Evolutionary conservation across 352 stramenopile genomes (phyloP), one percentile per base, ranked within the genome.

Genomic region (Pythium chondricola): DNA sequence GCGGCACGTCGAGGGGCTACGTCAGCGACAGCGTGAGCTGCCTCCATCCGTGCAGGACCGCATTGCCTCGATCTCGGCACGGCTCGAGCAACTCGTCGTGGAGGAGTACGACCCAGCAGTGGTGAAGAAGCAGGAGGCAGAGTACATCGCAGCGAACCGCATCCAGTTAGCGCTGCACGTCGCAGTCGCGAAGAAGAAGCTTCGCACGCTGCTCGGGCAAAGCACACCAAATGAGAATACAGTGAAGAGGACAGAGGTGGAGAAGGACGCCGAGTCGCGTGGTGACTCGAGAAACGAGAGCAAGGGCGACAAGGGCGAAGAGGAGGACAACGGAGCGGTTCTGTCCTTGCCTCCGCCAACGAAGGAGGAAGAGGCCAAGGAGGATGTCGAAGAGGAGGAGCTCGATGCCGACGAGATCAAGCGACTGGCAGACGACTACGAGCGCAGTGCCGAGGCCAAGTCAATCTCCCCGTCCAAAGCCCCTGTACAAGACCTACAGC

Each of bases 341-440:
- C n/a, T n/a, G n/a, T n/a, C n/a, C n/a, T n/a, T n/a, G 5, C 18
- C 13, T 21, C 22, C 29, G 30, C 29, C 51, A 47, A 29, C 38
- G 29, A 46, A 59, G 8, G 31, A 48, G 16, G 35, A 39, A 4
- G 38, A n/a, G 3, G 32, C 43, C 4, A 16, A 47, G 1, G 38
- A 50, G 14, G 48, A 59, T 4, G 46, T 52, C 9, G 48, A 49
- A 11, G 27, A 51, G 25, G 41, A 60, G 32, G 56, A 65, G 10
- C 43, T 57, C 5, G 70, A 84, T 27, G 49, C 55, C 1, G 43
- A 48, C 0, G 72, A 85, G 46, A 84, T 88, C 44, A 57, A 67
- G 45, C 58, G 65, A 7, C 43, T 88, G 8, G 77, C 77, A 8
- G 67, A 86, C 44, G 77, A 71, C 14, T 88, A 88, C 48, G 77